Evolutionary conservation across 1,284 basidiomycete species (phyloP).

Genomic region (Hemileia vastatrix): DNA sequence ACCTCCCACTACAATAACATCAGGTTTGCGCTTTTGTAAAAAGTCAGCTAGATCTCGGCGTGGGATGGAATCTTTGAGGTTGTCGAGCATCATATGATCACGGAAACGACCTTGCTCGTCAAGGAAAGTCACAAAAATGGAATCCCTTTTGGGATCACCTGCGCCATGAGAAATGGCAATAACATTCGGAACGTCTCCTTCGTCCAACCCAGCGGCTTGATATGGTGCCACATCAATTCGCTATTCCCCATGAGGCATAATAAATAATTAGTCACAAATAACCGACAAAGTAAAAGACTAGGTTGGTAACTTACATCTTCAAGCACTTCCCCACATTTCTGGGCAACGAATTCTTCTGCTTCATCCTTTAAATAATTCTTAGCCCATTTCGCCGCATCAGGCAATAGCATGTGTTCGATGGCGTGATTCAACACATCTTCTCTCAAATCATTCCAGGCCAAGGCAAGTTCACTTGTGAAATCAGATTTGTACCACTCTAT

Average conservation of each 20-base stretch:
- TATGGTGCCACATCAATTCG: constrained; percentile 58
- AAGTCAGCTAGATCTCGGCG: constrained; percentile 59
- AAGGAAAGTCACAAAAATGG: constrained; percentile 71
- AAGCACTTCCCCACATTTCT: constrained; percentile 58
- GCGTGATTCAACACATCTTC: constrained; percentile 67
- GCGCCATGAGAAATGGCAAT: constrained; percentile 89
- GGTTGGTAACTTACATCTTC: constrained; percentile 55
- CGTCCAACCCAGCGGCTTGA: constrained; percentile 54
- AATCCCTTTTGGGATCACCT: constrained; percentile 83
- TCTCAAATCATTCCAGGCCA: constrained; percentile 87
- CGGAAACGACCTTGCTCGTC: constrained; percentile 80
- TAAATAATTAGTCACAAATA: constrained; percentile 47
- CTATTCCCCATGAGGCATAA: constrained; percentile 25
- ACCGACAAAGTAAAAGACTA: constrained; percentile 2
- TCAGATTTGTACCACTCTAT: constrained; percentile 74
- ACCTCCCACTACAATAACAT: constrained; percentile 81
- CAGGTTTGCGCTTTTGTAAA: constrained; percentile 68
- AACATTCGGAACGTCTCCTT: constrained; percentile 69
- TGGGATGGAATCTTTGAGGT: constrained; percentile 32
- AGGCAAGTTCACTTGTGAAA: constrained; percentile 70
- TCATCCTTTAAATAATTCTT: constrained; percentile 82
- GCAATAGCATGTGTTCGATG: constrained; percentile 68
- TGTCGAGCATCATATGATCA: constrained; percentile 79
- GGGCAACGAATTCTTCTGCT: constrained; percentile 71
- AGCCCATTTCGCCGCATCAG: constrained; percentile 72